phyloP scores from a whole-genome alignment of 768 basidiomycete species.

The Suillus sp. region DNA sequence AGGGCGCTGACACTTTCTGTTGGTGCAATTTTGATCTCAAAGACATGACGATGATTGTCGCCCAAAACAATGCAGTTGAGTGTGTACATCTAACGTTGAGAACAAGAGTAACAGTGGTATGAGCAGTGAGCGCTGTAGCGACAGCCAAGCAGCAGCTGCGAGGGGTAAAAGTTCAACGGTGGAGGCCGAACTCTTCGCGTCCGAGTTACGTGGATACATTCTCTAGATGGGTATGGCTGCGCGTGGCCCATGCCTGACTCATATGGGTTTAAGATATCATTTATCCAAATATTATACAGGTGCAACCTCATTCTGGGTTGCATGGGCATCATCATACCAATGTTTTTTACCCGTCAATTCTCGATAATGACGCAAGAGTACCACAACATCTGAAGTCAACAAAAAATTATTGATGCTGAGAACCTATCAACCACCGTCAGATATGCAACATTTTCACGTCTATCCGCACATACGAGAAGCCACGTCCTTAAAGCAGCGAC shows the following conservation, averaged over 20 bases:
- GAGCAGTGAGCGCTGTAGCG: too few relatives aligned
- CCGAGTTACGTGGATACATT: too few relatives aligned
- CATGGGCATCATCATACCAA: slow-evolving; percentile 35
- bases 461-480: slow-evolving; percentile 49
- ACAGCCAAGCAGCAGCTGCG: too few relatives aligned
- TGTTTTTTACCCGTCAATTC: slow-evolving; percentile 47
- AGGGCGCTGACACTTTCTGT: background rate
- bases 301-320: background rate
- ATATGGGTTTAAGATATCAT: background rate
- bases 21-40: slow-evolving; percentile 1
- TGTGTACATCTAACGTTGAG: background rate
- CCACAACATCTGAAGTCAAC: slow-evolving; percentile 48
- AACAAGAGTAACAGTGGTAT: background rate
- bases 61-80: background rate
- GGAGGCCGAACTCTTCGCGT: too few relatives aligned
- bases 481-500: slow-evolving; percentile 63
- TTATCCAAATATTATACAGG: slow-evolving; percentile 2
- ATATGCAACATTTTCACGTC: background rate
- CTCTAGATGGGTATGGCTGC: too few relatives aligned
- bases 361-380: slow-evolving; percentile 58
- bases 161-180: too few relatives aligned
- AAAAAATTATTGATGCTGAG: slow-evolving; percentile 58
- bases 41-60: background rate
- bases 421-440: slow-evolving; percentile 40
- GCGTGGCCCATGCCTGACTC: background rate